Conservation (phyloP, 495 filamentous ascomycete species). For the Lasiosphaeria hispida region DNA sequence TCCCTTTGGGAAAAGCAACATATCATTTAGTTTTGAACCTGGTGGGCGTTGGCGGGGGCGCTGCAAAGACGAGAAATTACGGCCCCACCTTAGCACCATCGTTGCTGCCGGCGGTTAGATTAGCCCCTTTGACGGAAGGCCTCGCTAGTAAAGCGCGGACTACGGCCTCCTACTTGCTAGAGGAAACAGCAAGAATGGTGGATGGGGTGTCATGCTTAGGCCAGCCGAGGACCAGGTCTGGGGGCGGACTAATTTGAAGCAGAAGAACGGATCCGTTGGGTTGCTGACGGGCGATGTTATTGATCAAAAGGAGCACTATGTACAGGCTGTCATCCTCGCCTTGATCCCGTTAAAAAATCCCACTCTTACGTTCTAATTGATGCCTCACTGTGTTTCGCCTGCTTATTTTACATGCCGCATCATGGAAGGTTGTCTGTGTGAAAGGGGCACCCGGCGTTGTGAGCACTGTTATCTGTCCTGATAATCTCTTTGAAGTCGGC, state of each 20-base stretch:
- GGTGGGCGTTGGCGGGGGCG: too few relatives aligned
- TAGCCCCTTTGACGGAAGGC: too few relatives aligned
- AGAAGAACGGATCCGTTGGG: conserved; percentile 26
- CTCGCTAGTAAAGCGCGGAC: conserved; percentile 33
- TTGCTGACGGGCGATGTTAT: conserved; percentile 26
- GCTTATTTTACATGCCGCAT: too few relatives aligned
- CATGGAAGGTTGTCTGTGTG: conserved; percentile 22
- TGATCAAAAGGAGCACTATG: conserved; percentile 18
- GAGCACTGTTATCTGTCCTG: conserved; percentile 16
- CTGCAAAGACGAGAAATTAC: too few relatives aligned
- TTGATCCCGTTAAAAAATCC: conserved; percentile 28
- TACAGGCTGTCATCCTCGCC: conserved; percentile 27
- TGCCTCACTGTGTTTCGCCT: too few relatives aligned
- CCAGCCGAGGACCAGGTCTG: conserved; percentile 23
- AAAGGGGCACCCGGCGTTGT: conserved; percentile 12
- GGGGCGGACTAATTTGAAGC: conserved; percentile 21
- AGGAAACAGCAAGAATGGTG: conserved; percentile 21
- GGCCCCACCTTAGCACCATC: too few relatives aligned
- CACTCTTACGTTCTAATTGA: too few relatives aligned
- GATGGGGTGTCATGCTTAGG: conserved; percentile 25
- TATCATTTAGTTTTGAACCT: too few relatives aligned
- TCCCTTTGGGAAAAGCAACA: too few relatives aligned
- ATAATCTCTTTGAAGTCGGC: conserved; percentile 19
- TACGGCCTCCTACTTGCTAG: conserved; percentile 25
- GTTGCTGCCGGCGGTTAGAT: too few relatives aligned